These are phyloP conservation scores for Aspergillus bertholletiae DNA, from an alignment of 495 filamentous ascomycete species.

Conservation along the genomic window DNA sequence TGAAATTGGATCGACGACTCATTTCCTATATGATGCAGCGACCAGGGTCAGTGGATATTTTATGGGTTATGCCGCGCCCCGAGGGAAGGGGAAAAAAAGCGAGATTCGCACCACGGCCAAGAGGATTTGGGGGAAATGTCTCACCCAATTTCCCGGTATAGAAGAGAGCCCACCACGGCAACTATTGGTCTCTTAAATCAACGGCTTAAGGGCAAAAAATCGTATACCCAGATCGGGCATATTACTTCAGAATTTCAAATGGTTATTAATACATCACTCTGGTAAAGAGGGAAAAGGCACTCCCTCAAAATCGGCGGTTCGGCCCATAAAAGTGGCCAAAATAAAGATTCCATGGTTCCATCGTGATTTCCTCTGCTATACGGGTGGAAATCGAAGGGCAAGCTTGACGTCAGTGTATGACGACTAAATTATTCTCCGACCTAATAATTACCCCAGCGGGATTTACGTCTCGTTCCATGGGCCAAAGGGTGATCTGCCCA, in stretches of 20 bases:
- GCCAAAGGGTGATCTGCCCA: slow-evolving; percentile 5
- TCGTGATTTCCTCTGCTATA: no score
- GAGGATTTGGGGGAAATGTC: neutral
- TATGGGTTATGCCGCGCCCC: no score
- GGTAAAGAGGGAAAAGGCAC: neutral
- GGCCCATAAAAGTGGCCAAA: no score
- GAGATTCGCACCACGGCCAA: no score
- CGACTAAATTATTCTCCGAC: slow-evolving; percentile 2
- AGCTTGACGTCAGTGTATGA: neutral
- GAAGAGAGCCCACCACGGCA: neutral
- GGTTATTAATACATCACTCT: no score
- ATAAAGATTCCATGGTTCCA: no score
- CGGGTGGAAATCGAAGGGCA: neutral
- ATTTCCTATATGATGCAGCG: neutral
- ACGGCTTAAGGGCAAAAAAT: neutral
- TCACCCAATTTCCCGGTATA: neutral
- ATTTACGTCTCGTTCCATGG: neutral
- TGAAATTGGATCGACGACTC: neutral
- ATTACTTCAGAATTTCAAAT: no score
- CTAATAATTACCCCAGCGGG: slow-evolving; percentile 1
- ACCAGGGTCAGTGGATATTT: neutral
- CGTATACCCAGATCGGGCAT: no score
- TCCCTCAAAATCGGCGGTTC: neutral
- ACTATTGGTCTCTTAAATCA: neutral
- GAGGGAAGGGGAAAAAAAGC: no score